phyloP scores from a whole-genome alignment of 2,329 filamentous ascomycete genomes.

The Colletotrichum sp. region DNA sequence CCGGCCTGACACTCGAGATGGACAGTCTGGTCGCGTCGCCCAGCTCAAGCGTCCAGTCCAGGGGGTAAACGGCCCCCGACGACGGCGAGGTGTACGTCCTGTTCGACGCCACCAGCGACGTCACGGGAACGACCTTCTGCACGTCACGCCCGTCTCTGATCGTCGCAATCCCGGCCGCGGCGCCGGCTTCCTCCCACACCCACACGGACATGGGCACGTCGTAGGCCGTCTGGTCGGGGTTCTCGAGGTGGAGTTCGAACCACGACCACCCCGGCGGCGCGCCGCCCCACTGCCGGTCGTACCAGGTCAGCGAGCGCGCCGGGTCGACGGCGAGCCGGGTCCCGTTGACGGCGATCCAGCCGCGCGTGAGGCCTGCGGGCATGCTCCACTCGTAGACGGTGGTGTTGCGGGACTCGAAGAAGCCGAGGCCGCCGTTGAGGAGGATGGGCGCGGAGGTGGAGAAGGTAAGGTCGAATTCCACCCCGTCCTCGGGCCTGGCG shows the following conservation, averaged over 20 bases:
- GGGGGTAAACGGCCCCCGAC: not conserved
- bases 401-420: not conserved
- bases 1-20: not conserved
- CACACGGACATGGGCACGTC: not conserved
- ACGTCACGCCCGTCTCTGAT: not conserved
- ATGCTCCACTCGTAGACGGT: not conserved
- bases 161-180: too few relatives aligned
- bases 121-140: not conserved
- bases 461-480: not conserved
- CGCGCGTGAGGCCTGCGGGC: not conserved
- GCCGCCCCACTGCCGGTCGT: not conserved
- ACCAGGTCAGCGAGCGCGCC: not conserved
- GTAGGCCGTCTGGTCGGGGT: not conserved
- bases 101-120: not conserved
- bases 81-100: not conserved
- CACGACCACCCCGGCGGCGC: not conserved
- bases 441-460: not conserved
- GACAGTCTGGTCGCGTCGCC: not conserved
- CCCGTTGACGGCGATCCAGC: not conserved
- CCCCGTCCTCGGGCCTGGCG: not conserved
- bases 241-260: not conserved
- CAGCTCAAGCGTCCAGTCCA: not conserved
- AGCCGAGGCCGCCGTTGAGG: not conserved
- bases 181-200: not conserved
- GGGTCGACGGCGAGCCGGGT: not conserved